Conservation (phyloP, 345 rosid genomes). For the Balakata baccata region DNA sequence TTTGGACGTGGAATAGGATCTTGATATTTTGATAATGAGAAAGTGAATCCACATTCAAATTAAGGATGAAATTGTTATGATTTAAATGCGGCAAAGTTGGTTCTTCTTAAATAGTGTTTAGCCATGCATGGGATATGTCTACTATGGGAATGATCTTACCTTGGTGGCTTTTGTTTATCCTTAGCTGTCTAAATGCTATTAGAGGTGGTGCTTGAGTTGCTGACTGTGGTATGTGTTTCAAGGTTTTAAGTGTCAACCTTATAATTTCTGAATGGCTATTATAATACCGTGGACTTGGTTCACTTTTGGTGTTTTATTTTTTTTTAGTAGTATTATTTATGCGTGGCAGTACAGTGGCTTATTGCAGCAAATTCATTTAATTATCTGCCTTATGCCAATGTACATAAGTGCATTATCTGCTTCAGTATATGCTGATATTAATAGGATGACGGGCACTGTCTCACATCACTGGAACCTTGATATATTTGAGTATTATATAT, state of each 20-base stretch:
- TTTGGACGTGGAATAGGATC: neutral
- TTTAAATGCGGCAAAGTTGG: neutral
- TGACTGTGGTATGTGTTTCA: neutral
- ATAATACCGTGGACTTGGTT: too few species aligned
- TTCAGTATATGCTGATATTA: too few species aligned
- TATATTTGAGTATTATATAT: too few species aligned
- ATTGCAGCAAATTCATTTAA: constrained; percentile 97
- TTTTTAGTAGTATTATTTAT: too few species aligned
- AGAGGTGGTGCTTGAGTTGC: neutral
- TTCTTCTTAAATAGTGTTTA: neutral
- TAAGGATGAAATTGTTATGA: neutral
- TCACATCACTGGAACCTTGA: too few species aligned
- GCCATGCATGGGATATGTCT: neutral
- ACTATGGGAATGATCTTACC: neutral
- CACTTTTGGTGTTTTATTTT: too few species aligned
- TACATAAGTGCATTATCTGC: constrained; percentile 93
- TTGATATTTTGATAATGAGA: neutral
- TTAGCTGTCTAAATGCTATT: too few species aligned
- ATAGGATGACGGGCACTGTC: too few species aligned
- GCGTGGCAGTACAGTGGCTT: constrained; percentile 83
- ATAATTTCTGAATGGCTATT: neutral
- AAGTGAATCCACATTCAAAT: neutral
- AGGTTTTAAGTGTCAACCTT: neutral
- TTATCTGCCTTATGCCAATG: constrained; percentile 88
- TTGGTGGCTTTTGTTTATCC: too few species aligned